Evolutionary conservation across 2,329 filamentous ascomycete genomes (phyloP).

Genomic region (Diaporthe australafricana): DNA sequence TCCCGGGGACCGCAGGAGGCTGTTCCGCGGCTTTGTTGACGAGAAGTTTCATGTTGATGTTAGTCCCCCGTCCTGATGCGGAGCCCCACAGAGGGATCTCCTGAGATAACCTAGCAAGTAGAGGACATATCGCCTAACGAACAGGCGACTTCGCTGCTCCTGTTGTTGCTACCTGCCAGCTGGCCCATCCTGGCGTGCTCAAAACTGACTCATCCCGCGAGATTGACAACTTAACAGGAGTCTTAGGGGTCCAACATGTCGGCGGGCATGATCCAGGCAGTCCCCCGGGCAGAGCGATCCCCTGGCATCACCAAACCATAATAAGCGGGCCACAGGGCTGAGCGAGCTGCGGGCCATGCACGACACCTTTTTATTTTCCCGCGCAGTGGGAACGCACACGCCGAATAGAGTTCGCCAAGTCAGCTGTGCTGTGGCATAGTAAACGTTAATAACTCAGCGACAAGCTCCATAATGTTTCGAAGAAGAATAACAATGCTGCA

Average conservation of each 20-base stretch:
- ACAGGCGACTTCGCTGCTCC: constrained; percentile 13
- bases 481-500: neutral
- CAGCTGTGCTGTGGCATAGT: neutral
- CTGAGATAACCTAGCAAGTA: constrained; percentile 11
- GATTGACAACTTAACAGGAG: neutral
- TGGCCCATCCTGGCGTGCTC: neutral
- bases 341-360: constrained; percentile 17
- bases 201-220: constrained; percentile 2
- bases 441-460: neutral
- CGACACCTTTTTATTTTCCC: neutral
- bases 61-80: neutral
- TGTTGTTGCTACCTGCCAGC: neutral
- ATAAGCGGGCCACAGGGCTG: constrained; percentile 27
- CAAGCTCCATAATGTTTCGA: constrained; percentile 1
- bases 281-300: neutral
- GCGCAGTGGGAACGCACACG: neutral
- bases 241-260: neutral
- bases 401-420: constrained; percentile 20
- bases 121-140: neutral
- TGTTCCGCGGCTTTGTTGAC: constrained; percentile 15
- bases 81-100: constrained; percentile 4
- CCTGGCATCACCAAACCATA: constrained; percentile 6
- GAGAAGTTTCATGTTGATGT: constrained; percentile 20
- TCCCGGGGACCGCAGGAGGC: constrained; percentile 2
- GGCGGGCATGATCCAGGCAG: constrained; percentile 16